Evolutionary conservation across 306 rosid species (phyloP).

Genomic region (Vigna trinervia): DNA sequence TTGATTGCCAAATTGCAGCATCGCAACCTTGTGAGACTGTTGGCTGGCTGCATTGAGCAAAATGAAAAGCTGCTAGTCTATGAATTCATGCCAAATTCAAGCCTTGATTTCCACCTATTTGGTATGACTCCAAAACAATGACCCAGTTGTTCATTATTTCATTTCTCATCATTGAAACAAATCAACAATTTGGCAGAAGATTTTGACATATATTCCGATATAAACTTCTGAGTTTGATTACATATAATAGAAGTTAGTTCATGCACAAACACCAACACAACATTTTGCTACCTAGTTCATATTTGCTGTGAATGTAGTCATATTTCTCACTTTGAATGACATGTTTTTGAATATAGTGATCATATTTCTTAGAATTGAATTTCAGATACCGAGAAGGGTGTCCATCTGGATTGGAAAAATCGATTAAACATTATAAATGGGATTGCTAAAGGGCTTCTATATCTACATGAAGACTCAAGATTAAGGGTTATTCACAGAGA

Average conservation of each 20-base stretch:
- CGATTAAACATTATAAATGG: constrained; percentile 54
- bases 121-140: constrained; percentile 47
- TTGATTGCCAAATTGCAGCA: constrained; percentile 75
- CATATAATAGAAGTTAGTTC: neutral
- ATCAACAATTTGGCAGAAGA: neutral
- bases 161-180: neutral
- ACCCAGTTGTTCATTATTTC: neutral
- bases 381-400: constrained; percentile 49
- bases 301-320: neutral
- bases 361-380: neutral
- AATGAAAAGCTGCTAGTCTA: constrained; percentile 72
- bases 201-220: neutral
- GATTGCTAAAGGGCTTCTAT: constrained; percentile 62
- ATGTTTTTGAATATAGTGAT: constrained; percentile 7
- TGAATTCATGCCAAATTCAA: constrained; percentile 72
- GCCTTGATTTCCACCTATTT: constrained; percentile 66
- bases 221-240: neutral
- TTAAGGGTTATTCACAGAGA: constrained; percentile 65
- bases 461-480: constrained; percentile 67
- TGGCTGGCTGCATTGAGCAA: constrained; percentile 66
- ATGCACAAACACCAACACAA: neutral
- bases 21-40: constrained; percentile 68
- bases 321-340: neutral
- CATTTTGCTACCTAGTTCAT: neutral
- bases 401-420: constrained; percentile 50